Conservation (phyloP, 2,329 filamentous ascomycete species). For the Penicillium sp. region DNA sequence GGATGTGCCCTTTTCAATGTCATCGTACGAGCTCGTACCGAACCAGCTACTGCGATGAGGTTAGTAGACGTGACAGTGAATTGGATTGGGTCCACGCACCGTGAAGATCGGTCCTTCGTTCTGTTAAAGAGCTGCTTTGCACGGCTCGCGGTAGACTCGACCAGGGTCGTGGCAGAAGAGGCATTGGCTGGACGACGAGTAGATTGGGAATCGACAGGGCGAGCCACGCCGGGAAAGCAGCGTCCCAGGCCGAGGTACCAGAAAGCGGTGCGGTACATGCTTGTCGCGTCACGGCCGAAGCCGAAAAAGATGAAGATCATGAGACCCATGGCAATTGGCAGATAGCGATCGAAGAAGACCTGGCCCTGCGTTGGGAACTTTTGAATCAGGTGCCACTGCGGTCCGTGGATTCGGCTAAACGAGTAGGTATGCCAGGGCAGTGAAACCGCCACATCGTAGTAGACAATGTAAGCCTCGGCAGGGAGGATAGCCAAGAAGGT, state of each 20-base stretch:
- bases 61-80: background rate
- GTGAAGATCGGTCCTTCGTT: slow-evolving; percentile 13
- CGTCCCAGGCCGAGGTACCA: slow-evolving; percentile 39
- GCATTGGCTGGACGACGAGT: slow-evolving; percentile 1
- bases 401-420: slow-evolving; percentile 51
- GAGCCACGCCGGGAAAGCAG: slow-evolving; percentile 26
- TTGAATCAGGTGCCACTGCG: slow-evolving; percentile 46
- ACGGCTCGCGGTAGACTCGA: slow-evolving; percentile 23
- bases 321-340: slow-evolving; percentile 49
- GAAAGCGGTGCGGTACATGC: slow-evolving; percentile 48
- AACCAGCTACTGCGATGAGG: background rate
- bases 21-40: slow-evolving; percentile 5
- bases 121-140: slow-evolving; percentile 25
- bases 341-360: slow-evolving; percentile 53
- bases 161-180: slow-evolving; percentile 13
- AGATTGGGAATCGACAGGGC: slow-evolving; percentile 14
- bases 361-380: slow-evolving; percentile 43
- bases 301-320: slow-evolving; percentile 60
- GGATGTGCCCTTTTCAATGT: slow-evolving; percentile 21
- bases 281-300: slow-evolving; percentile 54
- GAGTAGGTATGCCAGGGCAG: slow-evolving; percentile 43
- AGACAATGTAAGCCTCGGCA: slow-evolving; percentile 48
- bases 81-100: slow-evolving; percentile 13
- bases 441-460: slow-evolving; percentile 35
- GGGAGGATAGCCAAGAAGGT: slow-evolving; percentile 54